These are phyloP conservation scores for Grigorovia humatica DNA, from an alignment of 805 yeast genomes.

Conservation along the genomic window DNA sequence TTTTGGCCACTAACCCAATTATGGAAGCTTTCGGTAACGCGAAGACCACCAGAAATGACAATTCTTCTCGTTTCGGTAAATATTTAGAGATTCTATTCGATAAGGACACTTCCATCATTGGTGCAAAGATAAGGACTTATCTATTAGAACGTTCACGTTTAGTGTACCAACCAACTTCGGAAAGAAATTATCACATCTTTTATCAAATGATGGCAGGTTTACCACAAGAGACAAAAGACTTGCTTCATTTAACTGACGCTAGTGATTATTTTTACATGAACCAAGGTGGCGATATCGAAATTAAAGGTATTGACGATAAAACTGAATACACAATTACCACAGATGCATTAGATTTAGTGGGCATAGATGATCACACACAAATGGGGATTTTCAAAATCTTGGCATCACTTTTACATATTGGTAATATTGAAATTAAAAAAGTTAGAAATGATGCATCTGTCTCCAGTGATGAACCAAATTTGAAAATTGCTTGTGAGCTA, in stretches of 20 bases:
- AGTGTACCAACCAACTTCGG: constrained; percentile 84
- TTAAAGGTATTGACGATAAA: constrained; percentile 73
- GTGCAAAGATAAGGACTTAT: constrained; percentile 90
- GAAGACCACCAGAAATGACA: constrained; percentile 80
- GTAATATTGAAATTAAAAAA: constrained; percentile 80
- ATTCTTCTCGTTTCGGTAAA: constrained; percentile 91
- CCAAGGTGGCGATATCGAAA: constrained; percentile 70
- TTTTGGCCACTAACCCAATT: constrained; percentile 88
- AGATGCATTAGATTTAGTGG: constrained; percentile 70
- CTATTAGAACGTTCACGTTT: constrained; percentile 86
- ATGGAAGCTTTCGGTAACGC: constrained; percentile 93
- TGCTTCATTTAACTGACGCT: constrained; percentile 52
- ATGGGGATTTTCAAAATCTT: constrained; percentile 62
- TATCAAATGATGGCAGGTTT: constrained; percentile 81
- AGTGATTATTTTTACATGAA: constrained; percentile 71
- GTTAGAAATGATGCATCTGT: constrained; percentile 76
- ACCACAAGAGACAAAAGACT: constrained; percentile 38
- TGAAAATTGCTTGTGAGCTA: constrained; percentile 72
- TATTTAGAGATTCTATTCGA: constrained; percentile 86
- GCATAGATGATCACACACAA: constrained; percentile 52
- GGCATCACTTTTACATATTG: constrained; percentile 85
- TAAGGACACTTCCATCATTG: constrained; percentile 64
- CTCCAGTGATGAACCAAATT: constrained; percentile 76
- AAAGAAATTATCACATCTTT: constrained; percentile 91
- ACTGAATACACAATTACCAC: constrained; percentile 67